phyloP scores from a whole-genome alignment of 78 protist species.

The Dictyostelium discoideum region DNA sequence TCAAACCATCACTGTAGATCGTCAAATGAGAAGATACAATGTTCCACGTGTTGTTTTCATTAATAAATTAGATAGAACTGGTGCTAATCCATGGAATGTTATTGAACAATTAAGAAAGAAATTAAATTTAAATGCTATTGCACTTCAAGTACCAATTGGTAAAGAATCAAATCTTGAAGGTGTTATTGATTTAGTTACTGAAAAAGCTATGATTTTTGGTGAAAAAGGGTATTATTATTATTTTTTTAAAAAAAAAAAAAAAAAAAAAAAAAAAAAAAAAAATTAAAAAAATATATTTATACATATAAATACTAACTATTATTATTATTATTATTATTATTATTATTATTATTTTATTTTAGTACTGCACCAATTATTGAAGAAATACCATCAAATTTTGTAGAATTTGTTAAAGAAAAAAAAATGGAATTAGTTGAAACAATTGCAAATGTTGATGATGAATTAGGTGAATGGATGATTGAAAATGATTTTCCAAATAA shows the following conservation, averaged over 20 bases:
- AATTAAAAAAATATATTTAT: too few species aligned
- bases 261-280: neutral
- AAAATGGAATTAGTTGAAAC: slow-evolving; percentile 61
- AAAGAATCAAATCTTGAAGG: slow-evolving; percentile 86
- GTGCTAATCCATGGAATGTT: slow-evolving; percentile 88
- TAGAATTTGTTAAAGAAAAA: slow-evolving; percentile 12
- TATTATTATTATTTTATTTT: neutral
- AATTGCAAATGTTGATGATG: slow-evolving; percentile 64
- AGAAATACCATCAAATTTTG: slow-evolving; percentile 27
- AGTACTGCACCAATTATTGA: neutral
- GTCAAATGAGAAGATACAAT: slow-evolving; percentile 95
- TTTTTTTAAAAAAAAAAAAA: neutral
- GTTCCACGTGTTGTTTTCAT: slow-evolving; percentile 96
- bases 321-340: neutral
- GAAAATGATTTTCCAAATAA: slow-evolving; percentile 77
- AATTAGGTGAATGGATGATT: slow-evolving; percentile 75
- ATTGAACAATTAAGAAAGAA: slow-evolving; percentile 77
- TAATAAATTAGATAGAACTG: slow-evolving; percentile 97
- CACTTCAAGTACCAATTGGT: slow-evolving; percentile 92
- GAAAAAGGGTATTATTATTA: slow-evolving; percentile 53
- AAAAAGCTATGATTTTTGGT: slow-evolving; percentile 79
- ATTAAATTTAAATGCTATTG: slow-evolving; percentile 92
- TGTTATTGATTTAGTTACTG: slow-evolving; percentile 90
- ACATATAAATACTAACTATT: too few species aligned
- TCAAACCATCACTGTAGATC: slow-evolving; percentile 95